Conservation (phyloP, 2,329 filamentous ascomycete genomes). For the Cryphonectria parasitica region DNA sequence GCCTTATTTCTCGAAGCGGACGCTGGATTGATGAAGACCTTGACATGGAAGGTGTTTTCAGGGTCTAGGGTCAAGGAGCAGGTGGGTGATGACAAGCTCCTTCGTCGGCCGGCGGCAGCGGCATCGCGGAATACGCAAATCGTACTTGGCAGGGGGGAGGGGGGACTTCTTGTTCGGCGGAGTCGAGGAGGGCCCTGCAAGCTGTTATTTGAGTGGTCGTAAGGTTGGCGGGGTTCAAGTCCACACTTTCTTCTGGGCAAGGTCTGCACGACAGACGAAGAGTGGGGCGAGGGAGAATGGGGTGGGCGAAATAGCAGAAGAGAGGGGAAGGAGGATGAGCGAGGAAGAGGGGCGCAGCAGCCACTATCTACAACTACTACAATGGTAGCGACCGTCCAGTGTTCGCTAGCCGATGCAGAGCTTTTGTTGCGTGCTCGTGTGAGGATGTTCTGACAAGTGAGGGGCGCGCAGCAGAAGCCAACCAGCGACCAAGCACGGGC, state of each 20-base stretch:
- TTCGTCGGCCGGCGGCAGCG: slow-evolving; percentile 70
- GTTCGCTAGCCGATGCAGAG: not conserved
- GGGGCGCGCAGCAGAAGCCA: not conserved
- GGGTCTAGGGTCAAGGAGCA: slow-evolving; percentile 68
- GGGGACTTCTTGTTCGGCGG: not conserved
- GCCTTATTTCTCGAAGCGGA: slow-evolving; percentile 71
- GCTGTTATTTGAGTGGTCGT: not conserved
- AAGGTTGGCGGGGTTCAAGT: not conserved
- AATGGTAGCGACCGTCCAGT: not conserved
- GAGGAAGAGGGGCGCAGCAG: not conserved
- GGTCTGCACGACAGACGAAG: not conserved
- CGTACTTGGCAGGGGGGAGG: not conserved
- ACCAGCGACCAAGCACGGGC: not conserved
- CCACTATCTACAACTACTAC: not conserved
- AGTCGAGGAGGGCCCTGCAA: not conserved
- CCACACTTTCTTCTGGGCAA: not conserved
- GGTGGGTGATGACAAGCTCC: slow-evolving; percentile 69
- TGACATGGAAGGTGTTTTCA: slow-evolving; percentile 82
- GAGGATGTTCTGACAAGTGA: not conserved
- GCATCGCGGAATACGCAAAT: slow-evolving; percentile 67
- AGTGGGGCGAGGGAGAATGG: not conserved
- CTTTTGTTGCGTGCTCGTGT: not conserved
- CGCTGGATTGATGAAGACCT: slow-evolving; percentile 83
- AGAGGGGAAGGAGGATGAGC: not conserved
- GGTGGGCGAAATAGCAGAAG: not conserved